Evolutionary conservation across 2,329 filamentous ascomycete genomes (phyloP), one percentile per base, ranked within the genome.

Genomic region (Davidsoniella neocaledoniae): DNA sequence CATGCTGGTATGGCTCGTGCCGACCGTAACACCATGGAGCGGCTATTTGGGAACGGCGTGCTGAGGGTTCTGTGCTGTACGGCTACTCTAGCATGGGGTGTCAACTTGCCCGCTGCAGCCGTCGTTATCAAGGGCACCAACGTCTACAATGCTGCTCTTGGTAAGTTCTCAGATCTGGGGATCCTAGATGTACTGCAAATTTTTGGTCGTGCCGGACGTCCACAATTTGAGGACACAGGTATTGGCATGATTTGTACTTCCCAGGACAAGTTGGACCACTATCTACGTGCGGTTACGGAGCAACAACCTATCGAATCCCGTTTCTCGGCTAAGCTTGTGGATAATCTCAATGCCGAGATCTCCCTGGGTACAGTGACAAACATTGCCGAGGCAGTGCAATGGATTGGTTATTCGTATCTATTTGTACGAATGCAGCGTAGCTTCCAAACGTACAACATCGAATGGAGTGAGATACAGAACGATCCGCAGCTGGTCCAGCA

Each of bases 81-180:
- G 2, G 91, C 91, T 9, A 98, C 91, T 1, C 73, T 98, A 23
- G 91, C 91, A 0, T 98, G 91, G 91, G 91, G 91, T 79, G 90
- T 98, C 61, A 98, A 98, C 64, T 76, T 98, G 64, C 91, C 91
- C 1, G 91, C 91, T 33, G 91, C 91, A 0, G 93, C 91, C 0
- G 91, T 98, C 46, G 76, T 98, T 48, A 98, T 98, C 72, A 98
- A 98, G 63, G 91, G 91, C 14, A 98, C 91, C 0, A 90, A 96
- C 60, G 77, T 98, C 0, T 98, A 98, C 66, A 96, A 88, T 62
- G 82, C 91, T 0, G 86, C 95, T 62, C 90, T 94, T 48, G 91
- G 91, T 64, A 94, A 94, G 64, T 96, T 95, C 57, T 83, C 95
- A 17, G 91, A 98, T 60, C 73, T 98, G 4, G 90, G 91, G 2